phyloP scores from a whole-genome alignment of 768 basidiomycete genomes.

The Lactarius vividus region DNA sequence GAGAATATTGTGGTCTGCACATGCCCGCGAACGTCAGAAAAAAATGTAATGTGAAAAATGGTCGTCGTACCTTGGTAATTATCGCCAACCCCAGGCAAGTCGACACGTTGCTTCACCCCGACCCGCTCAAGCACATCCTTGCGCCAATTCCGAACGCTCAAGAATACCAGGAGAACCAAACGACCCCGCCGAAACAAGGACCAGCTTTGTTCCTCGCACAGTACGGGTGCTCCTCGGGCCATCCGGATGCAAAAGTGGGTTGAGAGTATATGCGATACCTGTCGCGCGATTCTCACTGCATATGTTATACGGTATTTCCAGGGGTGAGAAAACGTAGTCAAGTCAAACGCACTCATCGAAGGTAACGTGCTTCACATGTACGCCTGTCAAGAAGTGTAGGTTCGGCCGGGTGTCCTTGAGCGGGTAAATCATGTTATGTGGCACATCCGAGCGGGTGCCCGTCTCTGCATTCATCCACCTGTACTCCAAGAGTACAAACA shows the following conservation, averaged over 20 bases:
- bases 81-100: constrained; percentile 42
- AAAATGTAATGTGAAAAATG: too few relatives aligned
- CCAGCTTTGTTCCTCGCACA: constrained; percentile 36
- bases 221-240: constrained; percentile 10
- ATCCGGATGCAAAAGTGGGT: neutral
- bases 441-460: constrained; percentile 38
- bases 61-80: constrained; percentile 36
- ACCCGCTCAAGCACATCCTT: constrained; percentile 30
- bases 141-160: constrained; percentile 43
- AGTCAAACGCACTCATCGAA: constrained; percentile 33
- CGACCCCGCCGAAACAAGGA: constrained; percentile 40
- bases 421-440: constrained; percentile 43
- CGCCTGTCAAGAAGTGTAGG: constrained; percentile 35
- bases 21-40: constrained; percentile 1
- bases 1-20: constrained; percentile 22
- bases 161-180: constrained; percentile 40
- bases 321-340: constrained; percentile 30
- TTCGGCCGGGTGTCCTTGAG: constrained; percentile 35
- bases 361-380: constrained; percentile 36
- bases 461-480: constrained; percentile 46
- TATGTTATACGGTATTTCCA: neutral
- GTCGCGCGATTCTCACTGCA: constrained; percentile 30
- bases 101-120: constrained; percentile 34
- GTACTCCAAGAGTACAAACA: neutral
- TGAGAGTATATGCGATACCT: constrained; percentile 9